Base-by-base conservation (phyloP, 2,329 filamentous ascomycete species). In the Alternaria incomplexa region DNA sequence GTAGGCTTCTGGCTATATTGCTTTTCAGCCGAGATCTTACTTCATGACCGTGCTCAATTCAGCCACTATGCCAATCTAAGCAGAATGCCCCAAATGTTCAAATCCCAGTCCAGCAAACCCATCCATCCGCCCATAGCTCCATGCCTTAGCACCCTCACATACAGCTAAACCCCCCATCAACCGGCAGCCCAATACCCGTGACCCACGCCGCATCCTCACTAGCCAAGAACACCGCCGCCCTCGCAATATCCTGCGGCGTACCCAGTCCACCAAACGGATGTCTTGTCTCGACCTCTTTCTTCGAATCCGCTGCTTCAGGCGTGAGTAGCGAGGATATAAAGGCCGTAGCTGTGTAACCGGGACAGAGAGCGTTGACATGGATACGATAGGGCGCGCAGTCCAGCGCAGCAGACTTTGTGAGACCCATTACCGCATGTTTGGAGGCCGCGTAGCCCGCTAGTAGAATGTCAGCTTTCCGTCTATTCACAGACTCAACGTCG, bases 321-420 rank as follows among this genome's bases (percentile, higher is more conserved):
- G 36, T 56, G 44, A 69, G 58, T n/a, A 77, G 36, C 3, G 48
- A 47, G 5, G 65, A 56, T 15, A 73, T 77, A 65, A 80, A 74
- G 2, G 73, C 67, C 3, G 75, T 76, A 28, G 65, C 66, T 17
- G 71, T 75, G 43, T 75, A 87, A 6, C 86, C 86, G 5, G 86
- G 86, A 56, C 85, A 86, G 6, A 88, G 79, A 0, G 84, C 84
- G 66, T 87, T 87, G 32, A 82, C 81, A 63, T 87, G 85, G 25
- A 88, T 85, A 0, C 80, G 75, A 11, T 83, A 70, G 1, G 72
- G 70, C 0, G 82, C 85, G 64, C 85, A 86, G 44, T 88, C 86
- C 36, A 84, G 63, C 0, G 85, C 85, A 0, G 85, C 78, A 9
- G 81, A 75, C 32, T 81, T 79, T 0, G 85, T 88, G 5, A 87